Evolutionary conservation across 2,329 filamentous ascomycete genomes (phyloP).

Genomic region (Pyricularia grisea): DNA sequence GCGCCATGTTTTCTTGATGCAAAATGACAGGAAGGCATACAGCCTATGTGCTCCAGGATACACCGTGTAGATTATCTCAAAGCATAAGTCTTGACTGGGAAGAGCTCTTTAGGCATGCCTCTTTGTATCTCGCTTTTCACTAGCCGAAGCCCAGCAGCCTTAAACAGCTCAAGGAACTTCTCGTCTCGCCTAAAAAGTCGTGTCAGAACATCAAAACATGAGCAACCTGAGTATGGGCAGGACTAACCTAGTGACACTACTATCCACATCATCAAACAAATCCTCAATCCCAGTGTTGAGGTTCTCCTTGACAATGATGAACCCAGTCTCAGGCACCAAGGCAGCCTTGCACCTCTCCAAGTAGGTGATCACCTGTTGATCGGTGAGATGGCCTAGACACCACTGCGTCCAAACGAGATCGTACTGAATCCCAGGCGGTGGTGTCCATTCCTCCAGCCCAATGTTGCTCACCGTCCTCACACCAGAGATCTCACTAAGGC

Average conservation of each 20-base stretch:
- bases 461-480: constrained; percentile 57
- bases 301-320: constrained; percentile 78
- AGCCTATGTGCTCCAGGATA: neutral
- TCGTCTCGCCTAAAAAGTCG: constrained; percentile 46
- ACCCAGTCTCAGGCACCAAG: constrained; percentile 28
- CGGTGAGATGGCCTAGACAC: constrained; percentile 77
- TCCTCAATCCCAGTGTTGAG: constrained; percentile 48
- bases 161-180: constrained; percentile 63
- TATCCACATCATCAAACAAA: constrained; percentile 67
- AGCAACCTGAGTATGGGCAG: neutral
- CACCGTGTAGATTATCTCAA: constrained; percentile 24
- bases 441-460: constrained; percentile 64
- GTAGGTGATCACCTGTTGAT: constrained; percentile 60
- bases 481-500: constrained; percentile 47
- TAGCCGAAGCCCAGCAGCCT: constrained; percentile 57
- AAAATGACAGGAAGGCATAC: neutral
- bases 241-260: constrained; percentile 59
- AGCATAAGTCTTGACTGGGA: constrained; percentile 72
- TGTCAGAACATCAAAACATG: constrained; percentile 1
- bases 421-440: constrained; percentile 43
- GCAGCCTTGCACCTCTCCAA: constrained; percentile 47
- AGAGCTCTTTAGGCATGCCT: constrained; percentile 58
- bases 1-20: neutral
- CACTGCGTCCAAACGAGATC: constrained; percentile 86
- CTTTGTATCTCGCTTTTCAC: constrained; percentile 62